Evolutionary conservation across 129 eudicot species (phyloP).

Genomic region (Lactuca saligna): DNA sequence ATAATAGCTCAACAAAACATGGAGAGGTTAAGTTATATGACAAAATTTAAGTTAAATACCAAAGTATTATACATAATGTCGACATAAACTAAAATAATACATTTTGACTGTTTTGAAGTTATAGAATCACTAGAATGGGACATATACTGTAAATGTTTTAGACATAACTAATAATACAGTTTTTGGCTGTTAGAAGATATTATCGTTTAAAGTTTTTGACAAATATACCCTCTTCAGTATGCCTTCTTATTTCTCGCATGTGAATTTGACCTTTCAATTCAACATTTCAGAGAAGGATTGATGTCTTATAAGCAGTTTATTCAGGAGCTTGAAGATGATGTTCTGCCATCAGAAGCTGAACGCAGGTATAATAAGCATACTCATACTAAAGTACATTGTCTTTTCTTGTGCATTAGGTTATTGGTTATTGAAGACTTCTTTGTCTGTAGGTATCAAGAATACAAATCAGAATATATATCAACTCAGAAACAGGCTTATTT

Average conservation of each 20-base stretch:
- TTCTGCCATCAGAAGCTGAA: conserved; percentile 93
- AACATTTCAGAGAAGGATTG: conserved; percentile 78
- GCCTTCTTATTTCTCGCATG: neutral
- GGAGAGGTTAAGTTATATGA: no score
- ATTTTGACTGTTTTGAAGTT: no score
- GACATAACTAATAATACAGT: neutral
- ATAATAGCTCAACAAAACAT: no score
- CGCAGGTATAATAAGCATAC: conserved; percentile 58
- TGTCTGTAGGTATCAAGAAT: conserved; percentile 82
- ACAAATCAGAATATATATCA: conserved; percentile 86
- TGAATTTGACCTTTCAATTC: conserved; percentile 15
- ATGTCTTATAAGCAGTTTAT: conserved; percentile 99
- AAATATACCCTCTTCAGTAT: conserved; percentile 3
- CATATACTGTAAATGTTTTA: neutral
- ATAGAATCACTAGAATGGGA: neutral
- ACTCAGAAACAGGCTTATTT: conserved; percentile 93
- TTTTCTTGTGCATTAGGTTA: conserved; percentile 1
- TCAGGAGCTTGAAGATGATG: conserved; percentile 99
- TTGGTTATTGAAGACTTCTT: conserved; percentile 13
- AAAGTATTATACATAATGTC: no score
- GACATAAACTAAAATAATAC: no score
- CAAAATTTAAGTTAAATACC: no score
- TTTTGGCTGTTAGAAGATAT: neutral
- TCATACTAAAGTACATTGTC: neutral
- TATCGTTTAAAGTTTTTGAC: neutral